Base-by-base conservation (phyloP, 768 basidiomycete species). In the Trametes cubensis region DNA sequence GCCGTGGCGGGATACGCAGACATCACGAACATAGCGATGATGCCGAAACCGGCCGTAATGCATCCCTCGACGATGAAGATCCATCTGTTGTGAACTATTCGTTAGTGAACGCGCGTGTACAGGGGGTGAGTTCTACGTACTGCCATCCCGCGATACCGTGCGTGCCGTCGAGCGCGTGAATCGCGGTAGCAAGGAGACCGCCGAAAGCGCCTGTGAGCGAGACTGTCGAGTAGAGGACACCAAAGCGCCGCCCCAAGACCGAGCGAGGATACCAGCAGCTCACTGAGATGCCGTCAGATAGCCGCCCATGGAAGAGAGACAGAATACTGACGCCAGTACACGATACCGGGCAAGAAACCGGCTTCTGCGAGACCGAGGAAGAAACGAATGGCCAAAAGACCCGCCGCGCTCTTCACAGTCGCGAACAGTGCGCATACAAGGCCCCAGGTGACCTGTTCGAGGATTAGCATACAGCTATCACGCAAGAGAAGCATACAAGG, bases 1-100 rank as follows among this genome's bases (percentile, higher is more conserved):
- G 75, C 69, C 2, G 79, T 79, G 26, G 78, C 78, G 6, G 83
- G 83, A 71, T 80, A 83, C 64, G 83, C 82, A 53, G 79, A 75
- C 38, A 85, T 76, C 52, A 75, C 55, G 58, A 74, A 65, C 45
- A 67, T 71, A 0, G 76, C 69, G 26, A 76, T 50, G 41, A 79
- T 40, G 21, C 74, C 73, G 48, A 71, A 71, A 21, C 79, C 69
- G 63, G 76, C 74, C 5, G 82, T 81, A 21, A 81, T 69, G n/a
- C 78, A 71, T 14, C 82, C 82, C 67, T 83, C 83, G 63, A 80
- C 73, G 66, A 79, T 76, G 72, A 78, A 79, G 45, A 75, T 72
- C 73, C 72, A 76, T 25, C 69, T 65, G 66, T 34, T 34, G 6
- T 58, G 64, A 25, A 17, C 21, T 30, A 38, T 28, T 7, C 14